Percentiles rank a stretch among this genome's conserved stretches.
Evolutionary conservation across 2,329 filamentous ascomycete species (phyloP).

Genomic region (Colletotrichum sp.): DNA sequence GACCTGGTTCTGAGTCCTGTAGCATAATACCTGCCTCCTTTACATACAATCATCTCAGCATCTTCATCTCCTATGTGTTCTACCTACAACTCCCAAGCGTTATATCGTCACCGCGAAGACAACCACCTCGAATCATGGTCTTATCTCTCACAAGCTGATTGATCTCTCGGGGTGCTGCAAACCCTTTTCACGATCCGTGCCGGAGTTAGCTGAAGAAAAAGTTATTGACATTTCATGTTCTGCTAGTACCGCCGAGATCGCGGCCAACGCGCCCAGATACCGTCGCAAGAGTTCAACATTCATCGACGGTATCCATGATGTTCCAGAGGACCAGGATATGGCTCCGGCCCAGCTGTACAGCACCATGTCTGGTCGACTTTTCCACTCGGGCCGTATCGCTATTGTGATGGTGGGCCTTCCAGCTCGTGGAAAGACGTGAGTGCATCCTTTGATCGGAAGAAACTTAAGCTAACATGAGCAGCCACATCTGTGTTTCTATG

Average conservation of each 20-base stretch:
- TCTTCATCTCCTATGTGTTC: neutral
- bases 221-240: slow-evolving; percentile 29
- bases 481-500: slow-evolving; percentile 93
- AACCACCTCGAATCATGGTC: neutral
- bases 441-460: slow-evolving; percentile 16
- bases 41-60: neutral
- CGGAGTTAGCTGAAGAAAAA: slow-evolving; percentile 20
- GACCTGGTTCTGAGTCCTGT: neutral
- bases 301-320: slow-evolving; percentile 95
- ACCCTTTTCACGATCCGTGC: neutral
- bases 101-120: neutral
- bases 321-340: slow-evolving; percentile 80
- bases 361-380: slow-evolving; percentile 95
- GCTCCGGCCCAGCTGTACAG: slow-evolving; percentile 97
- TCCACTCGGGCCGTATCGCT: slow-evolving; percentile 95
- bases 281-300: slow-evolving; percentile 94
- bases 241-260: slow-evolving; percentile 84
- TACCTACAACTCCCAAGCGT: neutral
- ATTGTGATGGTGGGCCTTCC: slow-evolving; percentile 97
- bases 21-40: neutral
- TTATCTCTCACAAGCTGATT: neutral
- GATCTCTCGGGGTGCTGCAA: neutral
- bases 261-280: slow-evolving; percentile 88
- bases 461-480: slow-evolving; percentile 34
- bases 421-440: slow-evolving; percentile 91